Evolutionary conservation across 2,329 filamentous ascomycete species (phyloP), one percentile per base, ranked within the genome.

Genomic region (Exophiala phaeomuriformis): DNA sequence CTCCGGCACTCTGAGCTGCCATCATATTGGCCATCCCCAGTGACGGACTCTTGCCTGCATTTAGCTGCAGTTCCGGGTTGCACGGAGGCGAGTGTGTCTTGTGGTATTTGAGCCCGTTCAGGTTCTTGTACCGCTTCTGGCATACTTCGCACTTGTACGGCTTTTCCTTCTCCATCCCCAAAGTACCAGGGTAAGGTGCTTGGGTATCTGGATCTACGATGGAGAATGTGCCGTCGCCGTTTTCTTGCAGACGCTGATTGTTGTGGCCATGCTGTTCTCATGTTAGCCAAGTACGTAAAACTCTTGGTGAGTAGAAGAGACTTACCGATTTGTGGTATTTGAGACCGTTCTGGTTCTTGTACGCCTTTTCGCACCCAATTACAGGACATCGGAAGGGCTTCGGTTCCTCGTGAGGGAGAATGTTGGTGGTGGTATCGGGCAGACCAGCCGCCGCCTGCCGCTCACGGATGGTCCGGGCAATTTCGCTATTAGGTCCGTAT

Each of bases 101-200:
- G 73, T 86, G 83, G 68, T 98, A 98, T 82, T 98, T 98, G 58
- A 98, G 80, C 4, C 93, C 93, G 71, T 98, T 98, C 57, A 98
- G 72, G 67, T 98, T 98, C 83, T 98, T 98, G 75, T 98, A 98
- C 49, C 93, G 86, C 76, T 98, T 98, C 65, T 91, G 90, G 68
- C 93, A 98, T 7, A 90, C 86, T 61, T 97, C 90, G 70, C 93
- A 98, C 67, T 90, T 90, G 69, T 97, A 97, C 2, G 93, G 93
- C 75, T 98, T 98, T 75, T 97, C 91, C 70, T 97, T 98, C 73
- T 98, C 93, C 93, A 98, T 98, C n/a, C 93, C 93, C 35, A 95
- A 77, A 1, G 93, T 97, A 32, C 93, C 93, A 0, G 93, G 93
- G 61, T 97, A 98, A 0, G 93, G 93, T 1, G 89, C 82, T 30